Evolutionary conservation across 768 basidiomycete genomes (phyloP), one percentile per base, ranked within the genome.

Genomic region (Hericium alpestre): DNA sequence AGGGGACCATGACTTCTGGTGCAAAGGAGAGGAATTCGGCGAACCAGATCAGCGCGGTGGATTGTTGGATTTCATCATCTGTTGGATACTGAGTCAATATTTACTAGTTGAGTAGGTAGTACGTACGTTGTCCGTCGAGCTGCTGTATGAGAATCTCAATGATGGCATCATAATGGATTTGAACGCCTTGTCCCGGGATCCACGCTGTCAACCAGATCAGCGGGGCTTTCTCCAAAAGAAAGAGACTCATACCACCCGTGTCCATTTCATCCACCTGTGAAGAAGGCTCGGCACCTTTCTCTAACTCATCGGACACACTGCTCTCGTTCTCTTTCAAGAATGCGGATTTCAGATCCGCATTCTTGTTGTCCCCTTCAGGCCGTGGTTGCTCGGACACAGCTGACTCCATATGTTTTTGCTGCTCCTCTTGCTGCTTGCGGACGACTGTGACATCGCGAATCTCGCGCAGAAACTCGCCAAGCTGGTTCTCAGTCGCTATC

Each of bases 31-130:
- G 74, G 71, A 98, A 93, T 61, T 93, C 91, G 6, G 90, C 82
- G 22, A 99, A 74, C 96, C 96, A 99, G 59, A 81, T 77, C 15
- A 99, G 78, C n/a, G 93, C 90, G 0, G 90, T 94, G 0, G 90
- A 90, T 64, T 96, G 92, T 61, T 96, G 93, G 27, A 95, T 90
- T 66, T 95, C 93, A 59, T 92, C 90, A 65, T 97, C 96, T 93
- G 62, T 53, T 38, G 16, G 23, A 4, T 10, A 41, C 49, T 41
- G 13, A 54, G 53, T 7, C 52, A 32, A 10, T 18, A 18, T 15
- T 7, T 46, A 46, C 9, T 32, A 32, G 6, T 9, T 18, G 13
- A 16, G 5, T 39, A 13, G 5, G 25, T 10, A 48, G 15, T 8
- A 18, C 39, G 49, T 61, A 93, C 93, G 92, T 65, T 90, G 88